Conservation (phyloP, 2,329 filamentous ascomycete genomes). For the Apiospora phragmitis region DNA sequence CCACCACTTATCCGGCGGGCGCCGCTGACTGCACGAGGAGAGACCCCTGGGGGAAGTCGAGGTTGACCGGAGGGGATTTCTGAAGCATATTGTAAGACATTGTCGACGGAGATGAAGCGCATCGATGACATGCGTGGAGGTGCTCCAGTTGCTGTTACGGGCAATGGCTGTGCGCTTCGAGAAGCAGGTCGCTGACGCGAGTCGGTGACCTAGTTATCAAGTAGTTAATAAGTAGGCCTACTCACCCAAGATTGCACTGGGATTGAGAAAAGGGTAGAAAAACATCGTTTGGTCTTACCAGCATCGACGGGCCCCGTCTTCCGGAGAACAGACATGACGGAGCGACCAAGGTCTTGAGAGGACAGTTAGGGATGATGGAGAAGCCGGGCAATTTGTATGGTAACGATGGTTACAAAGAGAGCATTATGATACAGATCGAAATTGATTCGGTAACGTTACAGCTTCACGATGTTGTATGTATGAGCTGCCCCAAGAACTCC, state of each 20-base stretch:
- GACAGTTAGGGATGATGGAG: background rate
- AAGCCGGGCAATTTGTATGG: background rate
- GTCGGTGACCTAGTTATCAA: slow-evolving; percentile 16
- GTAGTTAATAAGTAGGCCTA: background rate
- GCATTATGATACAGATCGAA: background rate
- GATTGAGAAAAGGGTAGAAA: background rate
- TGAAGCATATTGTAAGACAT: slow-evolving; percentile 88
- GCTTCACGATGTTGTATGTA: background rate
- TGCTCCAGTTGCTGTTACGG: slow-evolving; percentile 13
- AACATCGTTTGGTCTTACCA: slow-evolving; percentile 12
- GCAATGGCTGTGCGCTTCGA: slow-evolving; percentile 11
- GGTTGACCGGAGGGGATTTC: slow-evolving; percentile 95
- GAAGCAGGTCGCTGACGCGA: slow-evolving; percentile 16
- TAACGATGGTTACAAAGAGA: background rate
- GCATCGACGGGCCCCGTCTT: slow-evolving; percentile 18
- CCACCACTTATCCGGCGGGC: slow-evolving; percentile 46
- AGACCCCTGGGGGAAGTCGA: slow-evolving; percentile 63
- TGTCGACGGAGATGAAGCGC: slow-evolving; percentile 88
- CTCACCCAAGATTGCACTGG: background rate
- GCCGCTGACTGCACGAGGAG: slow-evolving; percentile 46
- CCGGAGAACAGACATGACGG: slow-evolving; percentile 3
- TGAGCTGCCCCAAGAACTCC: background rate
- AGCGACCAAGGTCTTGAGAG: background rate
- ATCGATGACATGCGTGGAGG: slow-evolving; percentile 43
- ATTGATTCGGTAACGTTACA: background rate